phyloP scores from a whole-genome alignment of 1,284 basidiomycete genomes.

The Pyrrhoderma lamaoense region DNA sequence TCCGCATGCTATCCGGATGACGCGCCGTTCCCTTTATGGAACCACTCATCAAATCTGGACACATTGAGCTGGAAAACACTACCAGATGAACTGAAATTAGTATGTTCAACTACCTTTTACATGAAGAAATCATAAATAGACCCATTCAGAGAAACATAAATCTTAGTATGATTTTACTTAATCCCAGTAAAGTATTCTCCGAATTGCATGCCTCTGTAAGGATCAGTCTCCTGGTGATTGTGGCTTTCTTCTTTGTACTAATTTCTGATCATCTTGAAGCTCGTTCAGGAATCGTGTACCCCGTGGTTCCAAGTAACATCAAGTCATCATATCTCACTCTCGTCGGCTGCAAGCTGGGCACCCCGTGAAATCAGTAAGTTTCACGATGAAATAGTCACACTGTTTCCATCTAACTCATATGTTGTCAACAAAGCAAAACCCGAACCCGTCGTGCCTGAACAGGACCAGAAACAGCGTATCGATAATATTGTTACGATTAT shows the following conservation, averaged over 20 bases:
- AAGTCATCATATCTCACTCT: slow-evolving; percentile 40
- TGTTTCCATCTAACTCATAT: no score
- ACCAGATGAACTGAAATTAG: slow-evolving; percentile 57
- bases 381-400: no score
- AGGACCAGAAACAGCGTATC: no score
- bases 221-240: not conserved
- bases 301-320: slow-evolving; percentile 52
- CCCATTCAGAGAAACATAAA: slow-evolving; percentile 50
- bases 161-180: slow-evolving; percentile 44
- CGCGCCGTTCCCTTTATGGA: slow-evolving; percentile 48
- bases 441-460: no score
- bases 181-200: slow-evolving; percentile 38
- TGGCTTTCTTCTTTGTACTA: slow-evolving; percentile 21
- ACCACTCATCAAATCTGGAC: slow-evolving; percentile 46
- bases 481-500: no score
- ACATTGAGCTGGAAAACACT: slow-evolving; percentile 57
- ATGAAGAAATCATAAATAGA: not conserved
- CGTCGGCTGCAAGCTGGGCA: slow-evolving; percentile 20
- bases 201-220: slow-evolving; percentile 45
- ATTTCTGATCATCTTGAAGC: no score
- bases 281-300: slow-evolving; percentile 30
- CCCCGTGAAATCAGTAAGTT: not conserved
- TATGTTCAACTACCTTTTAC: slow-evolving; percentile 23
- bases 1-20: slow-evolving; percentile 49
- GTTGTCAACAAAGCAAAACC: no score